A percentile compares a stretch with the other conserved stretches of the same genome.
Evolutionary conservation across 352 stramenopile genomes (phyloP).

Genomic region (Globisporangium iwayamae): DNA sequence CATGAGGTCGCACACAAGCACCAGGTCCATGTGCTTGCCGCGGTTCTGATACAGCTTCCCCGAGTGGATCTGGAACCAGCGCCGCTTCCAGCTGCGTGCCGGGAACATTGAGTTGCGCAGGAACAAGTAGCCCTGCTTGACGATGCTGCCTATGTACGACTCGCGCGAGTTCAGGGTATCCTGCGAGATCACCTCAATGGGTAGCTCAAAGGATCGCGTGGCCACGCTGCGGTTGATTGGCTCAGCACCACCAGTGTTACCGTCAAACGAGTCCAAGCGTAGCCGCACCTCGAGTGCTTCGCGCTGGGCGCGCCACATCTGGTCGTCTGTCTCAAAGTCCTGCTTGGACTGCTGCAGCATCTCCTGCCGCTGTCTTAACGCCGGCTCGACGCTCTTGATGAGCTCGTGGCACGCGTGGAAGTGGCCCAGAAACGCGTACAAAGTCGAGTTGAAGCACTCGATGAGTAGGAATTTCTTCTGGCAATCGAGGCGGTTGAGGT

Average conservation of each 20-base stretch:
- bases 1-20: conserved; percentile 79
- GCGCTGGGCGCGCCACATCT: conserved; percentile 71
- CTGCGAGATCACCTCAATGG: conserved; percentile 71
- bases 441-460: conserved; percentile 80
- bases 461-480: conserved; percentile 85
- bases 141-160: conserved; percentile 29
- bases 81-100: conserved; percentile 77
- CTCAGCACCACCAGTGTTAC: conserved; percentile 4
- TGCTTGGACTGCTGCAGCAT: conserved; percentile 58
- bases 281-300: conserved; percentile 57
- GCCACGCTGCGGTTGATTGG: conserved; percentile 10
- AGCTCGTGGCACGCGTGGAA: conserved; percentile 82
- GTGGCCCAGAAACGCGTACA: conserved; percentile 78
- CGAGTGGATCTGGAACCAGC: conserved; percentile 86
- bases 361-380: conserved; percentile 62
- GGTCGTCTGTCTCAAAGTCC: conserved; percentile 71
- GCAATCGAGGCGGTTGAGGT: conserved; percentile 77
- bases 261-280: conserved; percentile 41
- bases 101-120: conserved; percentile 84
- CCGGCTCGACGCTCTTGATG: conserved; percentile 71
- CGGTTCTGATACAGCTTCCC: conserved; percentile 82
- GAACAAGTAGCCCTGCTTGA: conserved; percentile 85
- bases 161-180: conserved; percentile 60
- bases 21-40: conserved; percentile 75
- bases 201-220: conserved; percentile 51